Evolutionary conservation across 371 early-diverging fungal genomes (phyloP), one percentile per base, ranked within the genome.

Genomic region (Apophysomyces elegans): DNA sequence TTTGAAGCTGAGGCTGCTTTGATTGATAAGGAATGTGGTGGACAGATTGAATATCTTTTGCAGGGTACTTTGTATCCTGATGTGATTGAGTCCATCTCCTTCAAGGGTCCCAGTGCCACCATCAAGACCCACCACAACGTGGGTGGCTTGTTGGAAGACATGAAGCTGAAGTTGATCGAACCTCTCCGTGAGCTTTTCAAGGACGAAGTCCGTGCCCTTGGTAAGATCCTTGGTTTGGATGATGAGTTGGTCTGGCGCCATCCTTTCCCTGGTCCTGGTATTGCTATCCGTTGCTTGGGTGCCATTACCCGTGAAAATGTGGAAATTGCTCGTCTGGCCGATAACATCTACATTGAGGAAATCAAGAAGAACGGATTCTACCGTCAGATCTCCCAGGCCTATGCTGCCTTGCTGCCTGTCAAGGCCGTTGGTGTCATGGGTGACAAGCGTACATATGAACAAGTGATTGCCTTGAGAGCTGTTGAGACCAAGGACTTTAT

Each of bases 121-220:
- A 98, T 98, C 85, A 98, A 98, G 88, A 95, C 98, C 35, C 98
- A 98, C 78, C 98, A 98, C 86, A 98, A 98, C 74, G 98, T 98
- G 58, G 98, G 98, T 70, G 98, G 98, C 67, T 86, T 97, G 46
- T 85, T 95, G 64, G 95, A 94, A 66, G 88, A 95, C 85, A 97
- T 98, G 97, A 95, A 95, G 73, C 84, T 96, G 65, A 96, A 96
- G 86, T 86, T 98, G 63, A 96, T 97, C 68, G 98, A 98, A 79
- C 98, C 98, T 59, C 89, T 98, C 54, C 91, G 98, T 68, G 97
- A 98, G 77, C 87, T 98, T 61, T 98, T 98, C 89, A 98, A 98
- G 88, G 96, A 98, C 80, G 98, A 98, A 84, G 98, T 98, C 59
- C 94, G 98, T 70, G 93, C 91, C 9, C 86, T 98, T 18, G 98